A percentile compares a stretch with the other conserved stretches of the same genome.
These are phyloP conservation scores for Cylindrodendrum hubeiense DNA, from an alignment of 2,329 filamentous ascomycete species.

Conservation along the genomic window DNA sequence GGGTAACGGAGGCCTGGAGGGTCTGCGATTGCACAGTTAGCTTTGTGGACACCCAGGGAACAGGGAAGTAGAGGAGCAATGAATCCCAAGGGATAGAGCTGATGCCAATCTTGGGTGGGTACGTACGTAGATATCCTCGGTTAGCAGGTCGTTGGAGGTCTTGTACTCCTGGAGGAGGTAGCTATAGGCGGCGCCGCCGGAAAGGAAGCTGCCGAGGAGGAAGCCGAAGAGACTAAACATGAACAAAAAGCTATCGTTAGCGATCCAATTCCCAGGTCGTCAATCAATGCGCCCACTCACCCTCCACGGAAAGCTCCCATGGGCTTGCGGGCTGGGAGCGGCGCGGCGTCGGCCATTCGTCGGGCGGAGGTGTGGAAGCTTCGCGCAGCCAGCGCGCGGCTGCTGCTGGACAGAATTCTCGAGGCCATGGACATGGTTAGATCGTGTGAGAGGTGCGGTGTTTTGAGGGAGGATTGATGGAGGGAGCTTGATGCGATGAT, in stretches of 20 bases:
- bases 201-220: conserved; percentile 83
- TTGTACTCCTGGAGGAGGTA: conserved; percentile 96
- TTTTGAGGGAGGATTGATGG: conserved; percentile 26
- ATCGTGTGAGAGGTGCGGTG: conserved; percentile 27
- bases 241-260: conserved; percentile 16
- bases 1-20: conserved; percentile 87
- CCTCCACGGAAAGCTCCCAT: conserved; percentile 73
- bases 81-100: background rate
- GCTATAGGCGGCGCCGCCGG: conserved; percentile 87
- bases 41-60: background rate
- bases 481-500: conserved; percentile 35
- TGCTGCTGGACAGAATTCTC: conserved; percentile 58
- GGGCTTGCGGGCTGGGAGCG: conserved; percentile 68
- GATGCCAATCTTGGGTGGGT: conserved; percentile 11
- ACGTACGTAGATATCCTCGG: conserved; percentile 96
- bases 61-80: background rate
- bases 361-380: conserved; percentile 65
- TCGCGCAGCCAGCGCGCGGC: conserved; percentile 52
- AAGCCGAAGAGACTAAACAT: conserved; percentile 85
- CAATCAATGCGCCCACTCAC: conserved; percentile 54
- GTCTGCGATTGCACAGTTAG: conserved; percentile 64
- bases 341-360: conserved; percentile 57
- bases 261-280: background rate
- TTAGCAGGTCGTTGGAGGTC: conserved; percentile 91
- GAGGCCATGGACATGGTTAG: conserved; percentile 58